Conservation (phyloP, 257 asterid genomes). For the Solanum piurae region DNA sequence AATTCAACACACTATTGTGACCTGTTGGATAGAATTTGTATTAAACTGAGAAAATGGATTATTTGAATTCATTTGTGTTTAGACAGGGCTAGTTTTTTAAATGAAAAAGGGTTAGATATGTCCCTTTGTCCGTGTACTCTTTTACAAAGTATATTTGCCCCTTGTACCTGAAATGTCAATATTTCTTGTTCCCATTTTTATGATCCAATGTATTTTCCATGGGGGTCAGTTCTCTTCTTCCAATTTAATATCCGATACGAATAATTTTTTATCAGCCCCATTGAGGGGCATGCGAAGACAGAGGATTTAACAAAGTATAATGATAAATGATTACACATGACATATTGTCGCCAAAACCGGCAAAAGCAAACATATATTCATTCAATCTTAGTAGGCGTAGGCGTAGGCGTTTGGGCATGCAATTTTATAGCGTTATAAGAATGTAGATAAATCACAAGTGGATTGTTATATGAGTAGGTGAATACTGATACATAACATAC, state of each 20-base stretch:
- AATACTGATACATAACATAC: background rate
- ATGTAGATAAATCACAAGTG: background rate
- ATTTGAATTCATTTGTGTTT: background rate
- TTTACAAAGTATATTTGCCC: background rate
- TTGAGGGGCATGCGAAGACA: background rate
- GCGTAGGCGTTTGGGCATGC: no score
- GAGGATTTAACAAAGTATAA: background rate
- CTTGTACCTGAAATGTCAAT: background rate
- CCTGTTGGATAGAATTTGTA: background rate
- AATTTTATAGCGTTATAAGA: rapidly evolving
- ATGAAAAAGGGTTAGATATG: background rate
- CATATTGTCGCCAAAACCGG: no score
- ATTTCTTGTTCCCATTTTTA: background rate
- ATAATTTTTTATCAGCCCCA: background rate
- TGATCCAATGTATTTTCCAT: background rate
- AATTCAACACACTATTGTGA: background rate
- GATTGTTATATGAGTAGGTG: background rate
- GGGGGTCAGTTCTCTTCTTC: background rate
- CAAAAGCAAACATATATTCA: background rate
- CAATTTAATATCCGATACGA: background rate
- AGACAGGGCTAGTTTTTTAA: background rate
- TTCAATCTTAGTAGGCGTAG: background rate
- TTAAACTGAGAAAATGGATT: background rate
- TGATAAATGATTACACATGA: background rate
- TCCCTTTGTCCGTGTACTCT: background rate